phyloP scores from a whole-genome alignment of 106 monocot species.

The Platanthera guangdongensis region DNA sequence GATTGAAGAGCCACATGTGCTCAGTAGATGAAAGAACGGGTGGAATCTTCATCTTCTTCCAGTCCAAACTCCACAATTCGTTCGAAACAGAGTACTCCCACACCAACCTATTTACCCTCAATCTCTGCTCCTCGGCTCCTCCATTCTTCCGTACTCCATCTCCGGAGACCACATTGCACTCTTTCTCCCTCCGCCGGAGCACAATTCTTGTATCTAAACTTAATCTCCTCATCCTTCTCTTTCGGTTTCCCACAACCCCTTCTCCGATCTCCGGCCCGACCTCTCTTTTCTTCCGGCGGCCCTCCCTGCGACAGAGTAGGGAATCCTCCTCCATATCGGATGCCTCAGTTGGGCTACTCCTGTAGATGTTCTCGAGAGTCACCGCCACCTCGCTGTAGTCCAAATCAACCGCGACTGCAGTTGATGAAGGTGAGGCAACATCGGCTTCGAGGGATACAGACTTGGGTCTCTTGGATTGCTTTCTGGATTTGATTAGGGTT shows the following conservation, averaged over 20 bases:
- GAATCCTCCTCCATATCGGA: constrained; percentile 21
- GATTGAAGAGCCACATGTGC: constrained; percentile 56
- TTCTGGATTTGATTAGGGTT: constrained; percentile 1
- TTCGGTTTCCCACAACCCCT: constrained; percentile 38
- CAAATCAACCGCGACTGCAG: constrained; percentile 18
- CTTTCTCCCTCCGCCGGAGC: constrained; percentile 20
- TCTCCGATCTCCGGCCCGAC: constrained; percentile 11
- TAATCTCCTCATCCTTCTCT: constrained; percentile 20
- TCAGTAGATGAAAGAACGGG: constrained; percentile 61
- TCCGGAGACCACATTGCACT: not conserved
- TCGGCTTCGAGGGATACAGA: constrained; percentile 13
- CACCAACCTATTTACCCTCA: constrained; percentile 32
- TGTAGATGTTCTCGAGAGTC: constrained; percentile 79
- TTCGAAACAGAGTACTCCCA: constrained; percentile 49
- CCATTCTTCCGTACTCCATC: not conserved
- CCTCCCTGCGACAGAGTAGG: not conserved
- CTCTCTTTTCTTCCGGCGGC: not conserved
- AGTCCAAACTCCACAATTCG: constrained; percentile 58
- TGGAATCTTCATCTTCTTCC: constrained; percentile 90
- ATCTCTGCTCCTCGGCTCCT: constrained; percentile 8
- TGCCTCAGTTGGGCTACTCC: constrained; percentile 65
- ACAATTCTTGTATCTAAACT: constrained; percentile 51
- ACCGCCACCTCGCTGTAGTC: constrained; percentile 78
- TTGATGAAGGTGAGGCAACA: not conserved
- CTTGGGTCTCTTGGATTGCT: constrained; percentile 23